These are phyloP conservation scores for Acacia crassicarpa DNA, from an alignment of 306 rosid genomes.

Conservation along the genomic window DNA sequence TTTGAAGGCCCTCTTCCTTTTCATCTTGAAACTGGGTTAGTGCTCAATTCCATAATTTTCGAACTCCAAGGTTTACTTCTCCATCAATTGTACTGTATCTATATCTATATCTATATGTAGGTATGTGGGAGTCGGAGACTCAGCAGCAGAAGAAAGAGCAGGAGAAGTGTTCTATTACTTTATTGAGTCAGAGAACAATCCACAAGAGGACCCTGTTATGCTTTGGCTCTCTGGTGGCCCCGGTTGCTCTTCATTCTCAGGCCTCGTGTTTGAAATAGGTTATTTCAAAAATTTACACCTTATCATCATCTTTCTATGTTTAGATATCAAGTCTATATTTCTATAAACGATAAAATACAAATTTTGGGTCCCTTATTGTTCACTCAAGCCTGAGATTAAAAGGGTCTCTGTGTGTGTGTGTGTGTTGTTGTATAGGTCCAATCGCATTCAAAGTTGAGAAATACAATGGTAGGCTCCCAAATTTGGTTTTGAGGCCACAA, in stretches of 20 bases:
- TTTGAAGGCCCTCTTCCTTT: not conserved
- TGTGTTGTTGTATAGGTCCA: no score
- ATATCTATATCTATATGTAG: not conserved
- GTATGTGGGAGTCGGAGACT: not conserved
- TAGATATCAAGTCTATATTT: no score
- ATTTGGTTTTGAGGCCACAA: no score
- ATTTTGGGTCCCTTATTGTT: no score
- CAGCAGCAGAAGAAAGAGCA: not conserved
- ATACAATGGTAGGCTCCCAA: no score
- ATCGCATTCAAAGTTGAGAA: no score
- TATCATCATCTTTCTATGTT: no score
- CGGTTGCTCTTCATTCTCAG: not conserved
- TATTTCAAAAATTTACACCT: not conserved
- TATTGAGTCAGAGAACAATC: not conserved
- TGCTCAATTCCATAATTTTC: not conserved
- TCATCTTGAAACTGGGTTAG: not conserved
- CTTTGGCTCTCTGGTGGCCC: not conserved
- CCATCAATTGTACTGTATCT: not conserved
- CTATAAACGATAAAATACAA: no score
- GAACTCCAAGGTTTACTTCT: not conserved
- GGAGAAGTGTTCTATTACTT: not conserved
- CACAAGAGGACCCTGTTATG: not conserved
- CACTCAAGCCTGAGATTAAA: no score
- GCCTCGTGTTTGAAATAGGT: not conserved
- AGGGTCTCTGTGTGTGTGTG: no score